Percentiles rank a stretch among this genome's conserved stretches.
phyloP scores from a whole-genome alignment of 139 green algal genomes.

The Chlorella sp. region DNA sequence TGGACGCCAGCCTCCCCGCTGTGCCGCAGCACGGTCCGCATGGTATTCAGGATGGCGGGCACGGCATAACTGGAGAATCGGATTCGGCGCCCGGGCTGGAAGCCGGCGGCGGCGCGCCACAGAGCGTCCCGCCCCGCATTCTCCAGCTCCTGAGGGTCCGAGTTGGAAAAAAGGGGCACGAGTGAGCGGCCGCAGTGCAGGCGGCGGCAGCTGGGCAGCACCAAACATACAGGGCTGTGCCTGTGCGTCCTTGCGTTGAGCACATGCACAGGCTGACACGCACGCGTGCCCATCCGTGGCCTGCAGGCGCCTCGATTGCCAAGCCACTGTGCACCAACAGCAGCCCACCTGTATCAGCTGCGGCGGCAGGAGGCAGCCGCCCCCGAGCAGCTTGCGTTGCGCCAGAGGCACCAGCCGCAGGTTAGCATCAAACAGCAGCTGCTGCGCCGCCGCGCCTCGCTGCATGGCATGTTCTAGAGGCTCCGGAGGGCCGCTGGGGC shows the following conservation, averaged over 20 bases:
- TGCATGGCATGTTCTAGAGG: background rate
- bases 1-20: background rate
- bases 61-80: constrained; percentile 19
- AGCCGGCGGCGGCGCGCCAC: background rate
- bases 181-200: background rate
- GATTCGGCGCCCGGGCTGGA: background rate
- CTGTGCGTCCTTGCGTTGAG: too few relatives aligned
- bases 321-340: background rate
- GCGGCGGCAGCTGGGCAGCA: background rate
- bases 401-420: background rate
- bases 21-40: background rate
- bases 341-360: background rate
- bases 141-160: background rate
- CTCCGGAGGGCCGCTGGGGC: too few relatives aligned
- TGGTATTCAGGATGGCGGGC: background rate
- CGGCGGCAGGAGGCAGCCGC: background rate
- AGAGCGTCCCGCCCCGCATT: background rate
- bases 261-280: too few relatives aligned
- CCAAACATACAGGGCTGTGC: background rate
- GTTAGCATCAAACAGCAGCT: constrained; percentile 13
- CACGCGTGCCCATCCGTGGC: background rate
- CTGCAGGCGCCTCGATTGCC: background rate
- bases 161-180: too few relatives aligned
- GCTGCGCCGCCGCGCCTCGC: constrained; percentile 3
- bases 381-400: background rate